Conservation (phyloP, 2,329 filamentous ascomycete genomes). For the Raffaelea albimanens region DNA sequence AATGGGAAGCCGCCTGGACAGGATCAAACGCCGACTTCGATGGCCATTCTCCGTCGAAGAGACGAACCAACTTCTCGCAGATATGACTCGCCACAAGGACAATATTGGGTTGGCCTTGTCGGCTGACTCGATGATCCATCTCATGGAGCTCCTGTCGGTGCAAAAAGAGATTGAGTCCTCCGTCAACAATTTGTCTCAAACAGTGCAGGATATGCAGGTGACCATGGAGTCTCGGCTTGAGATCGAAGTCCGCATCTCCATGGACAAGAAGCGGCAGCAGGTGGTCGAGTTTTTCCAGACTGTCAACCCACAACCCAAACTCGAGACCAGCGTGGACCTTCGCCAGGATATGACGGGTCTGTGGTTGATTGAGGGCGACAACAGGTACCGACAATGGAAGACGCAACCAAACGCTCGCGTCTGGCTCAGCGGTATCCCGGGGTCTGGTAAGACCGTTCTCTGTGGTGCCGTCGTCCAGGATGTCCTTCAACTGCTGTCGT, state of each 20-base stretch:
- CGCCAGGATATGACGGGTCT: conserved; percentile 16
- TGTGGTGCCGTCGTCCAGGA: conserved; percentile 16
- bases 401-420: conserved; percentile 10
- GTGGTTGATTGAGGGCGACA: conserved; percentile 12
- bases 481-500: conserved; percentile 7
- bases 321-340: conserved; percentile 13
- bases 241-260: conserved; percentile 12
- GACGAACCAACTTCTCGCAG: conserved; percentile 12
- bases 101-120: conserved; percentile 15
- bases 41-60: conserved; percentile 16
- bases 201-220: not conserved
- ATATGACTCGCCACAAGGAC: conserved; percentile 14
- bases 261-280: conserved; percentile 7
- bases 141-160: conserved; percentile 8
- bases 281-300: conserved; percentile 15
- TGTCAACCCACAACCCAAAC: conserved; percentile 16
- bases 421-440: conserved; percentile 20
- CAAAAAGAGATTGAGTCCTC: conserved; percentile 6
- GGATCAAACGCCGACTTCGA: conserved; percentile 8
- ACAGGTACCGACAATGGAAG: conserved; percentile 14
- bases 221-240: conserved; percentile 9
- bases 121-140: conserved; percentile 7
- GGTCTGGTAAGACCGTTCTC: conserved; percentile 19
- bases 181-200: not conserved
- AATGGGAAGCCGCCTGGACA: not conserved